Conservation (phyloP, 1,139 yeast genomes). For the Zygoascus meyerae region DNA sequence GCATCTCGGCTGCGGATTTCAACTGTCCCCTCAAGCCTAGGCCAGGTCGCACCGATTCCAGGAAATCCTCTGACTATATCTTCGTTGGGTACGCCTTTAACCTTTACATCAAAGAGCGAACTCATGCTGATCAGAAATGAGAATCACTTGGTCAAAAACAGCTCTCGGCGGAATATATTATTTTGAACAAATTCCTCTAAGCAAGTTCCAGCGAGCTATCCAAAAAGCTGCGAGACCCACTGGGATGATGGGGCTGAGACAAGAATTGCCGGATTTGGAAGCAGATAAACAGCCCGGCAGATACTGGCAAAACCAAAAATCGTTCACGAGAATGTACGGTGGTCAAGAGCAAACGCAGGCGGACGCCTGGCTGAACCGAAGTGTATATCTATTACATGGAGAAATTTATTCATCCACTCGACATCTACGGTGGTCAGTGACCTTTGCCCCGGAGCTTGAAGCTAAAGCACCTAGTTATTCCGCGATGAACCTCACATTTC, state of each 20-base stretch:
- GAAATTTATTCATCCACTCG: no score
- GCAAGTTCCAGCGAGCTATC: background rate
- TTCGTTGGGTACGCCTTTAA: constrained; percentile 37
- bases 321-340: no score
- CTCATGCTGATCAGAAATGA: constrained; percentile 3
- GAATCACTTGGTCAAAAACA: background rate
- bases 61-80: constrained; percentile 40
- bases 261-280: constrained; percentile 5
- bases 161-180: no score
- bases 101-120: constrained; percentile 29
- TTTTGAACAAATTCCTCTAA: no score
- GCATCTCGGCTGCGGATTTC: constrained; percentile 33
- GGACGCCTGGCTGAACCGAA: no score
- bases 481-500: background rate
- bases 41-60: constrained; percentile 40
- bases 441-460: no score
- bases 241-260: background rate
- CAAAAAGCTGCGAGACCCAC: background rate
- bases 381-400: no score
- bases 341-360: no score
- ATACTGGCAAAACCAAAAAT: no score
- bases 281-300: background rate
- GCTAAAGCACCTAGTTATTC: no score
- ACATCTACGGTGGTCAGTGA: no score
- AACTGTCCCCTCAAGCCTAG: constrained; percentile 37